Base-by-base conservation (phyloP, 208 protist species). In the Acanthamoeba triangularis region DNA sequence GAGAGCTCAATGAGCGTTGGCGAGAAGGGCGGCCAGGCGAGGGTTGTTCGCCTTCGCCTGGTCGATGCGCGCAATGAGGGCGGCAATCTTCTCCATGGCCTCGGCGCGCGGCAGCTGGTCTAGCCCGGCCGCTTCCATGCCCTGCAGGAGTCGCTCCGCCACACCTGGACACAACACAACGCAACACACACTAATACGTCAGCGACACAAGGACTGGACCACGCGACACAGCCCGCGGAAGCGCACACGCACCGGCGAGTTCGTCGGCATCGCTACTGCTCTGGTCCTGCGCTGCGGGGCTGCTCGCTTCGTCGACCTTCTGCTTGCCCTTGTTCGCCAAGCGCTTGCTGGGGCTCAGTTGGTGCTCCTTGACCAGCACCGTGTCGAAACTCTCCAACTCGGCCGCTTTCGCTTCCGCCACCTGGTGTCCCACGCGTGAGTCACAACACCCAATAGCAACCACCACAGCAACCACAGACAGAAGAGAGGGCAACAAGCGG, bases 301-400 rank as follows among this genome's bases (percentile, higher is more conserved):
- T 44, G 69, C 10, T n/a, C 30, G 8, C 69, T 8, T 80, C 30
- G 18, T 23, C 18, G 1, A 3, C 44, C 35, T 82, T 82, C 10
- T 44, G 8, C 74, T 82, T 44, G 33, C 35, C 30, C 44, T 82
- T 59, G 33, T 47, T n/a, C 18, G 28, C 23, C 33, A 11, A 20
- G 25, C 30, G 47, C 82, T 90, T 90, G 82, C 25, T 65, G 49
- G 54, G 82, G 49, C 54, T 65, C 82, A 90, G 82, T 30, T 90
- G 44, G 25, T 65, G 82, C 49, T 90, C 54, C 52, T 90, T 90
- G 82, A 90, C 93, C 30, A 90, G 74, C 41, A 82, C 74, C 35
- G 44, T 49, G 44, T 82, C 74, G 61, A 98, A 98, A 41, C 97
- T 97, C 76, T 98, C 97, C 28, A 98, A 90, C 59, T 98, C 97